Base-by-base conservation (phyloP, 768 basidiomycete species). In the Termitomyces bulborhizus region DNA sequence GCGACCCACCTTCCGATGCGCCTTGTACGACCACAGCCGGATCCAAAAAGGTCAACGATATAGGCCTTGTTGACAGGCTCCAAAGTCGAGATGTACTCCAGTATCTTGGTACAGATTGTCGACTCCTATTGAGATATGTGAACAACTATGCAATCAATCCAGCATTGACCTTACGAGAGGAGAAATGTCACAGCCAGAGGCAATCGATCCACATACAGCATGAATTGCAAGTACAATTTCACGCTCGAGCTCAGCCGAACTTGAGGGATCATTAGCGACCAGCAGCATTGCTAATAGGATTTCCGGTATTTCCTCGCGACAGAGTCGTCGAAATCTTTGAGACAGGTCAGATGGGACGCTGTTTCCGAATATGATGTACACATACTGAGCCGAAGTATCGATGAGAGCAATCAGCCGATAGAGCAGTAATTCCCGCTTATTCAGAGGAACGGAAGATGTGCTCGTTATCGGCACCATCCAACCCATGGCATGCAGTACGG, bases 1-100 rank as follows among this genome's bases (percentile, higher is more conserved):
- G 86, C 84, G 31, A 87, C 66, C 66, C 75, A 78, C 47, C 80
- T 77, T 16, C 83, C 81, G 45, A 90, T 79, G 13, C 80, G 78
- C 47, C 72, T 71, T 37, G 79, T 73, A 21, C 73, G 74, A 11
- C 73, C 73, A 29, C 79, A 75, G 12, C 82, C 82, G 49, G 71
- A 71, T 7, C 75, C 74, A 21, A 90, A 70, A 48, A 83, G 69
- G 3, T 76, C 75, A 16, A 86, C 48, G 6, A 85, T 60, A 45
- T 71, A 70, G 2, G 75, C 72, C 63, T 83, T 81, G 60, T 84
- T 82, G 47, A 72, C 58, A 9, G 81, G 73, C 9, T 72, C 66
- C 46, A 84, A 67, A 12, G 65, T 63, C 15, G 58, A 67, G 7
- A 76, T 63, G 54, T 78, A 74, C 15, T 63, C 54, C 6, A 83